Evolutionary conservation across 2,329 filamentous ascomycete species (phyloP).

Genomic region (Emericellopsis atlantica): DNA sequence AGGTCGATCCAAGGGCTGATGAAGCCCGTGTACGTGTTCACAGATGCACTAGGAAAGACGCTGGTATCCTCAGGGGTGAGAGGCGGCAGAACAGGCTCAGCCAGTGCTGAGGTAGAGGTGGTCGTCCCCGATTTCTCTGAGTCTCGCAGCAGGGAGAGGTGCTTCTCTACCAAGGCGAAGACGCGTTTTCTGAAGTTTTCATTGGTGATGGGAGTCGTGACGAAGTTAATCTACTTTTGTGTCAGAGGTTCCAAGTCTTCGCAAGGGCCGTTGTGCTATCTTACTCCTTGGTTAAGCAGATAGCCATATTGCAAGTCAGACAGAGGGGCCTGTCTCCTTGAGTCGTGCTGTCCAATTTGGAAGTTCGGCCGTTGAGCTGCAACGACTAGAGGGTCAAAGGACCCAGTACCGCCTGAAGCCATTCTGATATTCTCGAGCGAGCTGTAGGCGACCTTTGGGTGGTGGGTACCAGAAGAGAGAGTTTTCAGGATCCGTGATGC

Average conservation of each 20-base stretch:
- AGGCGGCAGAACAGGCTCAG: conserved; percentile 49
- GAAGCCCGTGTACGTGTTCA: conserved; percentile 64
- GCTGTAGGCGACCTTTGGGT: neutral
- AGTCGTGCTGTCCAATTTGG: conserved; percentile 66
- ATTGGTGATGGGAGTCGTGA: conserved; percentile 69
- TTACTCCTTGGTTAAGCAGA: conserved; percentile 56
- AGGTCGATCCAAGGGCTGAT: conserved; percentile 92
- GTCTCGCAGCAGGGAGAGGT: conserved; percentile 34
- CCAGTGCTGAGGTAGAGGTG: conserved; percentile 29
- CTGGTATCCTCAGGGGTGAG: conserved; percentile 71
- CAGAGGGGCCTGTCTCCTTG: conserved; percentile 44
- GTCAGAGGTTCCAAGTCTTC: neutral
- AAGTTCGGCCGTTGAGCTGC: conserved; percentile 31
- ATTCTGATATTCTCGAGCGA: conserved; percentile 5
- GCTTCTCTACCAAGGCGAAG: conserved; percentile 43
- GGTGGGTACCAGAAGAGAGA: neutral
- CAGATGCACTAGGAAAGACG: conserved; percentile 52
- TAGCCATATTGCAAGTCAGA: conserved; percentile 52
- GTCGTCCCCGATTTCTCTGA: conserved; percentile 23
- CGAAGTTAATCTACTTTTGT: conserved; percentile 55
- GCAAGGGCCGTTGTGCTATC: conserved; percentile 13
- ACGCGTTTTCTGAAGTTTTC: conserved; percentile 58
- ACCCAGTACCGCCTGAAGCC: conserved; percentile 9
- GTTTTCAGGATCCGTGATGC: too few species aligned
- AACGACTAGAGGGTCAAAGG: conserved; percentile 12